phyloP scores from a whole-genome alignment of 2,329 filamentous ascomycete genomes.

The Beauveria asiatica region DNA sequence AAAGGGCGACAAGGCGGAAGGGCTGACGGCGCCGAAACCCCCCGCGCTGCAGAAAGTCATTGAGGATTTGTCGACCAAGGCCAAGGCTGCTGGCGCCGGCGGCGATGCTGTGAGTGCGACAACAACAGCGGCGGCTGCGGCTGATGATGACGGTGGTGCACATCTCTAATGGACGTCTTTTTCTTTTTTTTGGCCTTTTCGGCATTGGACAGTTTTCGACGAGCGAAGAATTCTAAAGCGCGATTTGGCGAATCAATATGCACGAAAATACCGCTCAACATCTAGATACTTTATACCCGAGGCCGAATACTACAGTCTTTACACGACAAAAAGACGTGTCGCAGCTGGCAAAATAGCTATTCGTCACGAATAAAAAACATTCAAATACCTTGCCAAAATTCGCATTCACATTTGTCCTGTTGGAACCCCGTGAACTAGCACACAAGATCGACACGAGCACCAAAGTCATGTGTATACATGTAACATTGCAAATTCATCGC shows the following conservation, averaged over 20 bases:
- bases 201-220: slow-evolving; percentile 15
- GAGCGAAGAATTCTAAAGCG: slow-evolving; percentile 16
- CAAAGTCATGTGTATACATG: background rate
- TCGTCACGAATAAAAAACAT: background rate
- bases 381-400: background rate
- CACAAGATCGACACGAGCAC: too few species aligned
- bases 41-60: slow-evolving; percentile 24
- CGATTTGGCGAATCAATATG: background rate
- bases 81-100: slow-evolving; percentile 13
- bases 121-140: slow-evolving; percentile 12
- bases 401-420: background rate
- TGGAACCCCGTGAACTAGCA: too few species aligned
- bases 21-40: slow-evolving; percentile 32
- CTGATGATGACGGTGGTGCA: slow-evolving; percentile 5
- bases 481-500: background rate
- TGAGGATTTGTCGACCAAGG: slow-evolving; percentile 19
- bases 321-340: background rate
- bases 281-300: background rate
- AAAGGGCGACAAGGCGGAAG: slow-evolving; percentile 39
- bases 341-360: background rate
- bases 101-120: slow-evolving; percentile 10
- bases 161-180: background rate
- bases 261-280: background rate
- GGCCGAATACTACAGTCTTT: background rate
- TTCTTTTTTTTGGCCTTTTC: background rate